Conservation (phyloP, 192 early-diverging fungal species). For the Backusella morwellensis region DNA sequence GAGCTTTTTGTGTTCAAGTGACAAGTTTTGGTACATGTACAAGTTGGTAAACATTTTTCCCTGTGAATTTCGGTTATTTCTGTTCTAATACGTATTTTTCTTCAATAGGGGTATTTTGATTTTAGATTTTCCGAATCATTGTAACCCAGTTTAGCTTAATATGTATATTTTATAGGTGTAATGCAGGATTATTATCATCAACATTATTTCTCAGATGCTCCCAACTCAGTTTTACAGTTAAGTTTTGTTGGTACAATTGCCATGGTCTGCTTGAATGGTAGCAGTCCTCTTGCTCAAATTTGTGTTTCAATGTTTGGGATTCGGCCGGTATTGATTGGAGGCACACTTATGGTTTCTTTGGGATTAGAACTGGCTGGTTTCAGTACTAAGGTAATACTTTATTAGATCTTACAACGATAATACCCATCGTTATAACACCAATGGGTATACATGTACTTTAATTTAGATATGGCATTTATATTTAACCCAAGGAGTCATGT, state of each 20-base stretch:
- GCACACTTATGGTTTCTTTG: slow-evolving; percentile 6
- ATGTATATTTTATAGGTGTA: slow-evolving; percentile 15
- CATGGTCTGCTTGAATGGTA: slow-evolving; percentile 4
- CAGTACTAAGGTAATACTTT: slow-evolving; percentile 9
- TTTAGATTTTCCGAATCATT: neutral
- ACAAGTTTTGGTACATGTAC: slow-evolving; percentile 12
- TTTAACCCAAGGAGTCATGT: slow-evolving; percentile 58
- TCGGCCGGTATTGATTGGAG: slow-evolving; percentile 8
- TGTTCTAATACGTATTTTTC: neutral
- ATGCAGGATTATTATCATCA: slow-evolving; percentile 34
- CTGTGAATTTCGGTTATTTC: neutral
- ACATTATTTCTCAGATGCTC: slow-evolving; percentile 16
- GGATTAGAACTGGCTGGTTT: slow-evolving; percentile 24
- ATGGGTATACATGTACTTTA: neutral
- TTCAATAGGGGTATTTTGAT: neutral
- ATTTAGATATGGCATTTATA: slow-evolving; percentile 59
- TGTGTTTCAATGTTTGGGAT: slow-evolving; percentile 14
- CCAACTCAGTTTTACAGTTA: slow-evolving; percentile 13
- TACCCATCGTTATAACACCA: neutral
- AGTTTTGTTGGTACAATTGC: slow-evolving; percentile 24
- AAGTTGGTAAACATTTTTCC: slow-evolving; percentile 12
- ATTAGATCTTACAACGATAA: neutral
- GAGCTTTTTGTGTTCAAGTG: slow-evolving; percentile 38
- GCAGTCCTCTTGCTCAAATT: slow-evolving; percentile 21
- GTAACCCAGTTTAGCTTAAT: neutral